Conservation (phyloP, 805 yeast genomes). For the Metschnikowia reukaufii region DNA sequence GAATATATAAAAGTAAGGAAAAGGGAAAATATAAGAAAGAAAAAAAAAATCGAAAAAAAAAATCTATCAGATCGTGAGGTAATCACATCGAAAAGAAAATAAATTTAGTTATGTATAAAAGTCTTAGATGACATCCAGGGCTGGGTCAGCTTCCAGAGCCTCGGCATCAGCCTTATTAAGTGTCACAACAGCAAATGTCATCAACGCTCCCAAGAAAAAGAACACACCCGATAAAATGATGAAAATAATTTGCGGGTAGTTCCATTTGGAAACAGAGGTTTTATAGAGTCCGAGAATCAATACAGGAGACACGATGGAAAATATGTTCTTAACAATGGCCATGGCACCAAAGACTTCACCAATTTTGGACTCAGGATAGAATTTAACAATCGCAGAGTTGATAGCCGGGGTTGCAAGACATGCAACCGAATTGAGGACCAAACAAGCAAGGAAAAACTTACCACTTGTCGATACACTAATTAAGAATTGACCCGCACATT, state of each 20-base stretch:
- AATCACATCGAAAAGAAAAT: background rate
- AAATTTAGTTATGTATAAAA: background rate
- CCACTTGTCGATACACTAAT: conserved; percentile 33
- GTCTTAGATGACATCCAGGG: background rate
- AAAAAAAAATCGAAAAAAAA: too few relatives aligned
- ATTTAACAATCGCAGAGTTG: conserved; percentile 60
- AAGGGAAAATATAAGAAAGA: too few relatives aligned
- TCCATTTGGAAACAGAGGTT: conserved; percentile 24
- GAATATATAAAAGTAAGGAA: too few relatives aligned
- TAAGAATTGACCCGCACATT: conserved; percentile 37
- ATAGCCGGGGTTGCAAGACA: conserved; percentile 49
- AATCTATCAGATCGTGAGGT: background rate
- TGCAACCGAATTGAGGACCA: conserved; percentile 43
- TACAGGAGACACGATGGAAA: conserved; percentile 51
- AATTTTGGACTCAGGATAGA: conserved; percentile 54
- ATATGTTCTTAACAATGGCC: conserved; percentile 54
- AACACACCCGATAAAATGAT: conserved; percentile 17
- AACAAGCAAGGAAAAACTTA: conserved; percentile 30
- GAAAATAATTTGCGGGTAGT: conserved; percentile 32
- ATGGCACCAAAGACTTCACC: conserved; percentile 78
- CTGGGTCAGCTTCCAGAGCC: conserved; percentile 8
- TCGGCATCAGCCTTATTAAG: conserved; percentile 15
- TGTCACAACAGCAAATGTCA: conserved; percentile 10
- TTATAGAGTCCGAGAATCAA: conserved; percentile 47
- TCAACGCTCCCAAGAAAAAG: conserved; percentile 1